These are phyloP conservation scores for Ogataea salicorniae DNA, from an alignment of 805 yeast genomes.

Conservation along the genomic window DNA sequence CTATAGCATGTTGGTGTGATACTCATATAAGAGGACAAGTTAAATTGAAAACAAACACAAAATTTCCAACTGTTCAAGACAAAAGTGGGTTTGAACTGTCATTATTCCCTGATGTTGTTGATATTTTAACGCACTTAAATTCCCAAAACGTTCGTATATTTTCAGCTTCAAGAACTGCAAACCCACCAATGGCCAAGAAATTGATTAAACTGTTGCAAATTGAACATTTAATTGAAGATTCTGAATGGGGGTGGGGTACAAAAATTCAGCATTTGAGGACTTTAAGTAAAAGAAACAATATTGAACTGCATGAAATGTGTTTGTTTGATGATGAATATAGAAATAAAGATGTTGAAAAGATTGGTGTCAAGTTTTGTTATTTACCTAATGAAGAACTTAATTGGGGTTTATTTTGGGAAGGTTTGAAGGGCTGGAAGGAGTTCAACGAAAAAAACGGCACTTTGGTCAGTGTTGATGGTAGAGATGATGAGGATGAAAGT, in stretches of 20 bases:
- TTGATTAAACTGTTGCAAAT: constrained; percentile 51
- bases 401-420: constrained; percentile 46
- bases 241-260: constrained; percentile 67
- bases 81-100: constrained; percentile 48
- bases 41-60: constrained; percentile 24
- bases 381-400: constrained; percentile 55
- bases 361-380: constrained; percentile 67
- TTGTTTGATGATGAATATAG: constrained; percentile 75
- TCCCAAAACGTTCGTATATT: constrained; percentile 46
- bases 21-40: constrained; percentile 62
- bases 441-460: background rate
- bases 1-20: constrained; percentile 62
- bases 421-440: constrained; percentile 32
- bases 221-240: constrained; percentile 46
- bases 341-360: constrained; percentile 65
- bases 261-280: constrained; percentile 51
- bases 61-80: constrained; percentile 40
- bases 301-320: constrained; percentile 46
- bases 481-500: background rate
- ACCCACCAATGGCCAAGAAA: constrained; percentile 71
- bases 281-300: constrained; percentile 43
- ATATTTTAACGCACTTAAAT: constrained; percentile 49
- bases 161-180: constrained; percentile 75
- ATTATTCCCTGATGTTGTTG: constrained; percentile 65
- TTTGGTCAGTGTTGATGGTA: no score